phyloP scores from a whole-genome alignment of 73 alveolate species.

The Paramecium octaurelia region DNA sequence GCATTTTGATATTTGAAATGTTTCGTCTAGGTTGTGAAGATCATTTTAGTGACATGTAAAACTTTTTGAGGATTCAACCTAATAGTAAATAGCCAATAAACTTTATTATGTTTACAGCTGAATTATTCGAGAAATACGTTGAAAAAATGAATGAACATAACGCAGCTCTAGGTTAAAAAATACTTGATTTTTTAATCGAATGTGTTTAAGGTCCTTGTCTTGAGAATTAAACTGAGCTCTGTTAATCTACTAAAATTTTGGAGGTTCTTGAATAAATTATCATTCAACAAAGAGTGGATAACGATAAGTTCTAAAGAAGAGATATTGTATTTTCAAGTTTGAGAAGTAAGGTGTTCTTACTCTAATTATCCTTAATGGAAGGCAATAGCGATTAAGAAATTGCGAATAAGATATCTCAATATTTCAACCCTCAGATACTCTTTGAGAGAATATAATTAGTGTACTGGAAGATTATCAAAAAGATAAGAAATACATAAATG shows the following conservation, averaged over 20 bases:
- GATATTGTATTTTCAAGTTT: constrained; percentile 19
- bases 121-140: constrained; percentile 54
- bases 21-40: constrained; percentile 58
- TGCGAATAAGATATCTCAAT: constrained; percentile 26
- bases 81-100: constrained; percentile 43
- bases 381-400: constrained; percentile 49
- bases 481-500: constrained; percentile 20
- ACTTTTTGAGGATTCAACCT: constrained; percentile 40
- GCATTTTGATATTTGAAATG: constrained; percentile 50
- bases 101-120: constrained; percentile 39
- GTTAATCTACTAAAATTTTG: constrained; percentile 45
- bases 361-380: constrained; percentile 45
- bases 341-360: constrained; percentile 15
- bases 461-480: constrained; percentile 27
- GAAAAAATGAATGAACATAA: constrained; percentile 55
- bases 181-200: constrained; percentile 50
- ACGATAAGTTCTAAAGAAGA: not conserved
- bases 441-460: constrained; percentile 41
- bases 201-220: constrained; percentile 59
- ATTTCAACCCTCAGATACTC: not conserved
- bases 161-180: constrained; percentile 35
- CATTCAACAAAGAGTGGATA: not conserved
- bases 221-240: constrained; percentile 33
- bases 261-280: constrained; percentile 48
- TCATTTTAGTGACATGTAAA: constrained; percentile 52